phyloP scores from a whole-genome alignment of 345 rosid species.

The Populus davidiana region DNA sequence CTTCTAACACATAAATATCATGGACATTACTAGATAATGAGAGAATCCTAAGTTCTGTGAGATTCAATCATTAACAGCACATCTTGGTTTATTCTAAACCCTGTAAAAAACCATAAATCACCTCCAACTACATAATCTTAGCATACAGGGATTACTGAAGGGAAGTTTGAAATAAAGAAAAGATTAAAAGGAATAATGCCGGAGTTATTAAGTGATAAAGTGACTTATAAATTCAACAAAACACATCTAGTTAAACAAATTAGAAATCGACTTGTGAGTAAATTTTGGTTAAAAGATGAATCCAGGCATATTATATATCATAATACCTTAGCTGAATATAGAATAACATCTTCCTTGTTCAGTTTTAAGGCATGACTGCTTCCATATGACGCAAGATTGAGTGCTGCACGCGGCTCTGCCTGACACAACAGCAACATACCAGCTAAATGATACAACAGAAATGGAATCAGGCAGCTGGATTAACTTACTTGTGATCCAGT shows the following conservation, averaged over 20 bases:
- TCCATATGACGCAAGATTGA: conserved; percentile 97
- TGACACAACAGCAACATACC: conserved; percentile 43
- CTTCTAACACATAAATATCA: neutral
- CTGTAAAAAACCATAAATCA: neutral
- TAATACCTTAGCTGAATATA: conserved; percentile 92
- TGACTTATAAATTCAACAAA: neutral
- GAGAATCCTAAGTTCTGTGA: neutral
- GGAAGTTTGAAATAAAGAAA: neutral
- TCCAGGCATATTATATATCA: neutral
- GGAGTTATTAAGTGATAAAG: neutral
- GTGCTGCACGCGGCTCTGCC: conserved; percentile 99
- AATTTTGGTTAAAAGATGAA: conserved; percentile 3
- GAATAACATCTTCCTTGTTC: conserved; percentile 75
- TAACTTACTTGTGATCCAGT: conserved; percentile 95
- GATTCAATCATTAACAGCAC: neutral
- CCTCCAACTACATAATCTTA: neutral
- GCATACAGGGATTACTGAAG: neutral
- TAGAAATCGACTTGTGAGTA: neutral
- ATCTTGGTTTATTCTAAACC: neutral
- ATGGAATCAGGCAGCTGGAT: conserved; percentile 10
- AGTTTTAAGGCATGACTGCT: conserved; percentile 83
- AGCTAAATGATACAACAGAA: conserved; percentile 14
- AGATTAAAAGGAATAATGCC: neutral
- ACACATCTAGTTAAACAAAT: conserved; percentile 5
- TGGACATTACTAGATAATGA: neutral